Evolutionary conservation across 768 basidiomycete species (phyloP).

Genomic region (Kwoniella shandongensis): DNA sequence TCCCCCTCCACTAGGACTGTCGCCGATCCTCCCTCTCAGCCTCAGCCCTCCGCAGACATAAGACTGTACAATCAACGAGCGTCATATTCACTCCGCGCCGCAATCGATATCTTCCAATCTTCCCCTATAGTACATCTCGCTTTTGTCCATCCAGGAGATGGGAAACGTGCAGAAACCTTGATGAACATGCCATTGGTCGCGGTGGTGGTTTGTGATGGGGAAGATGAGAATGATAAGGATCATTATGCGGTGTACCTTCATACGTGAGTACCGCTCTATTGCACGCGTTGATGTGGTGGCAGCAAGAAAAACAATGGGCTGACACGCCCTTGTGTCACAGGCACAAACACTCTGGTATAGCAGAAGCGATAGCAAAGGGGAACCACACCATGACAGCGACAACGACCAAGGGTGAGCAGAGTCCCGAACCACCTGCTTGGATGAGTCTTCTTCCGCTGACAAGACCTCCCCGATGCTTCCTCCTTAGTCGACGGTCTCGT

Average conservation of each 20-base stretch:
- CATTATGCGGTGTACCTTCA: conserved; percentile 22
- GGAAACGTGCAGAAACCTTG: conserved; percentile 12
- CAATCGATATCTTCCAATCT: conserved; percentile 11
- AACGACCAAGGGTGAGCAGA: conserved; percentile 19
- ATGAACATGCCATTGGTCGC: conserved; percentile 27
- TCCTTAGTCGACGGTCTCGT: conserved; percentile 29
- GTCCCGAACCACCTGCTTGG: no score
- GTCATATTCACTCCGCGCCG: conserved; percentile 16
- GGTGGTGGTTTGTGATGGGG: conserved; percentile 9
- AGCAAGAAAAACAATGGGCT: neutral
- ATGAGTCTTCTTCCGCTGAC: no score
- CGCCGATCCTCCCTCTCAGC: no score
- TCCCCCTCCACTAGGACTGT: no score
- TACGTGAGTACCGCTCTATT: conserved; percentile 12
- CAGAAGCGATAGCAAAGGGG: conserved; percentile 19
- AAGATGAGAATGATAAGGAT: conserved; percentile 15
- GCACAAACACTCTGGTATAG: conserved; percentile 21
- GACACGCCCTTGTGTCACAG: neutral
- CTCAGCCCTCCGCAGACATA: conserved; percentile 6
- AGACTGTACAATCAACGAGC: conserved; percentile 20
- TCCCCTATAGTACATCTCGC: conserved; percentile 20
- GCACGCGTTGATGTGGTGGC: neutral
- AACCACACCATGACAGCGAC: conserved; percentile 17
- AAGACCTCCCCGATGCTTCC: no score
- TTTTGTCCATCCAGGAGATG: conserved; percentile 25